Conservation (phyloP, 495 filamentous ascomycete species). For the Oidiodendron maius region DNA sequence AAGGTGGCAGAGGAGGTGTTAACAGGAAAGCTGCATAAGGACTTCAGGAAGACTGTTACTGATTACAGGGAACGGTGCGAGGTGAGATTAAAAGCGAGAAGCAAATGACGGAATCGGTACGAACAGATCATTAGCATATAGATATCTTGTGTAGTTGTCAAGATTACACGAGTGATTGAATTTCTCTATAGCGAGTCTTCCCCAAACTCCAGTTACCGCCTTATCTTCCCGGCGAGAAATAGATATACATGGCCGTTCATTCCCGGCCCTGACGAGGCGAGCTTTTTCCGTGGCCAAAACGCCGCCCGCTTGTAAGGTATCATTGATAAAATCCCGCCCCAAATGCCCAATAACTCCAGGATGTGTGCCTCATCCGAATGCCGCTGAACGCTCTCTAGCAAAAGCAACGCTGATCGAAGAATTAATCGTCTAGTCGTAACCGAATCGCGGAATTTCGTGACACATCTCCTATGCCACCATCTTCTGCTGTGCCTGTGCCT, state of each 20-base stretch:
- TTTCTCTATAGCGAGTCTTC: neutral
- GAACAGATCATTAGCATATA: too few species aligned
- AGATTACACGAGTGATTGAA: conserved; percentile 6
- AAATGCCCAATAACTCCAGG: conserved; percentile 15
- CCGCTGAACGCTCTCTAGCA: conserved; percentile 2
- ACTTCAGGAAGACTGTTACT: conserved; percentile 15
- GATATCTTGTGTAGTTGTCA: neutral
- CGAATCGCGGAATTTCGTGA: neutral
- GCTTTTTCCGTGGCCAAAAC: neutral
- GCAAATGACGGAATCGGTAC: neutral
- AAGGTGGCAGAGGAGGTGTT: conserved; percentile 27
- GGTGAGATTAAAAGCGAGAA: neutral
- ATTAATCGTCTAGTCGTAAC: conserved; percentile 13
- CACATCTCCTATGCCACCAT: conserved; percentile 9
- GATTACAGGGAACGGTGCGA: conserved; percentile 16
- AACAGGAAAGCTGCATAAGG: conserved; percentile 20
- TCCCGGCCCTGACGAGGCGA: too few species aligned
- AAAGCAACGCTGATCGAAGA: conserved; percentile 19
- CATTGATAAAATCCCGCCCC: too few species aligned
- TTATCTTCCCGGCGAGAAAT: neutral
- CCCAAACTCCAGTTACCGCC: conserved; percentile 1
- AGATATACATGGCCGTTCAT: too few species aligned
- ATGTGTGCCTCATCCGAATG: conserved; percentile 5
- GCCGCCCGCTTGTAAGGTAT: neutral
- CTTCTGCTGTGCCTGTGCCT: conserved; percentile 23